Percentiles rank a stretch among this genome's conserved stretches.
These are phyloP conservation scores for Geotrichum australiense DNA, from an alignment of 1,139 yeast species.

Conservation along the genomic window DNA sequence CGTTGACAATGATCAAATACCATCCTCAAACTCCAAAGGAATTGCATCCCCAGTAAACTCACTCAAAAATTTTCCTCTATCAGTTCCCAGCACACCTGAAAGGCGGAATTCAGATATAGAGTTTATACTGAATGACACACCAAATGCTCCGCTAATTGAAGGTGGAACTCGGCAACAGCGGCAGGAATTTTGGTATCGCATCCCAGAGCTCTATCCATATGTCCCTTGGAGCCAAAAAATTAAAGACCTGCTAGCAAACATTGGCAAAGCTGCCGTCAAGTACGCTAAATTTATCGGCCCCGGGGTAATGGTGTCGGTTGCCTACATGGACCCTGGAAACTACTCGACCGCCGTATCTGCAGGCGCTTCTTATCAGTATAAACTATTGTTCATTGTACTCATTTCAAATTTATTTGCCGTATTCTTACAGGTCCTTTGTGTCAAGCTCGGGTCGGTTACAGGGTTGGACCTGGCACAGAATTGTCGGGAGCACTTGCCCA, in stretches of 20 bases:
- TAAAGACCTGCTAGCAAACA: constrained; percentile 43
- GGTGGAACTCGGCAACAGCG: no score
- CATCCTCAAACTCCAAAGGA: no score
- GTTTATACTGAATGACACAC: no score
- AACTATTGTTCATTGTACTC: constrained; percentile 59
- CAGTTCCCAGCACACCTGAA: no score
- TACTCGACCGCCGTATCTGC: constrained; percentile 75
- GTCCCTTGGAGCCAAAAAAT: no score
- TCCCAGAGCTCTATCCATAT: no score
- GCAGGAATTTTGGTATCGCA: no score
- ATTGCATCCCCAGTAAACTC: no score
- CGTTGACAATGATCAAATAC: no score
- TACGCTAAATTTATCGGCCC: constrained; percentile 66
- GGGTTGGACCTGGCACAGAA: constrained; percentile 71
- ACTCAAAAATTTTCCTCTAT: no score
- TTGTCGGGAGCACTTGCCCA: constrained; percentile 56
- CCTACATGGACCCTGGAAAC: constrained; percentile 83
- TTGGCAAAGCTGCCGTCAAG: constrained; percentile 46
- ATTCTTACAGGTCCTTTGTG: constrained; percentile 63
- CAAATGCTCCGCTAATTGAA: no score
- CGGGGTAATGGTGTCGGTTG: constrained; percentile 68
- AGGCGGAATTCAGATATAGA: no score
- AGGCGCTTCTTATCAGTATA: constrained; percentile 60
- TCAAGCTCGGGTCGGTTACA: constrained; percentile 72
- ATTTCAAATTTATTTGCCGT: constrained; percentile 67